Percentiles rank a stretch among this genome's conserved stretches.
Conservation (phyloP, 129 eudicot genomes). For the Lactuca saligna region DNA sequence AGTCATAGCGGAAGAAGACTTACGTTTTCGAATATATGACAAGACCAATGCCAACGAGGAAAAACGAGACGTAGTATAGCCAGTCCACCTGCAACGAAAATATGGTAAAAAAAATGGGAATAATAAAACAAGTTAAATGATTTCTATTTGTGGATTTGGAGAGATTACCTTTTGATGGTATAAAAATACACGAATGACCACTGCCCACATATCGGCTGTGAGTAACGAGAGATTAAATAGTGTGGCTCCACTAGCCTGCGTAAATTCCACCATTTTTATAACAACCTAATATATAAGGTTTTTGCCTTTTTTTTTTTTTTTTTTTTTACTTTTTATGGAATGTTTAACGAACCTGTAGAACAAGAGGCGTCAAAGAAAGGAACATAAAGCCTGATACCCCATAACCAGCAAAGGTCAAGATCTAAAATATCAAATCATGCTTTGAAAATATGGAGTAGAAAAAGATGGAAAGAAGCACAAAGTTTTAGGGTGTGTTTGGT, state of each 20-base stretch:
- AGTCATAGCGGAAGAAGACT: constrained; percentile 17
- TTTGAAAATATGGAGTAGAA: not conserved
- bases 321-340: not conserved
- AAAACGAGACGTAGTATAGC: constrained; percentile 67
- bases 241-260: constrained; percentile 83
- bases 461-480: not conserved
- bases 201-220: constrained; percentile 98
- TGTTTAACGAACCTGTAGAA: constrained; percentile 58
- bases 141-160: not conserved
- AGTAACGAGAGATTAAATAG: constrained; percentile 83
- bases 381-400: constrained; percentile 57
- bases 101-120: not conserved
- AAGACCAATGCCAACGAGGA: constrained; percentile 67
- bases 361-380: constrained; percentile 60
- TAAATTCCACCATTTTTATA: not conserved
- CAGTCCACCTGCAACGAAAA: constrained; percentile 70
- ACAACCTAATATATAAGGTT: not conserved
- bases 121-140: not conserved
- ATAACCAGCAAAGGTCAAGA: constrained; percentile 61
- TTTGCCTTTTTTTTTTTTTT: not conserved
- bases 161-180: constrained; percentile 68
- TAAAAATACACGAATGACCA: constrained; percentile 64
- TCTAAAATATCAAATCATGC: constrained; percentile 32
- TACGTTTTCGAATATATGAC: constrained; percentile 69
- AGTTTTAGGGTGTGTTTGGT: not conserved